Evolutionary conservation across 2,329 filamentous ascomycete genomes (phyloP), one percentile per base, ranked within the genome.

Genomic region (Xylaria polymorpha): DNA sequence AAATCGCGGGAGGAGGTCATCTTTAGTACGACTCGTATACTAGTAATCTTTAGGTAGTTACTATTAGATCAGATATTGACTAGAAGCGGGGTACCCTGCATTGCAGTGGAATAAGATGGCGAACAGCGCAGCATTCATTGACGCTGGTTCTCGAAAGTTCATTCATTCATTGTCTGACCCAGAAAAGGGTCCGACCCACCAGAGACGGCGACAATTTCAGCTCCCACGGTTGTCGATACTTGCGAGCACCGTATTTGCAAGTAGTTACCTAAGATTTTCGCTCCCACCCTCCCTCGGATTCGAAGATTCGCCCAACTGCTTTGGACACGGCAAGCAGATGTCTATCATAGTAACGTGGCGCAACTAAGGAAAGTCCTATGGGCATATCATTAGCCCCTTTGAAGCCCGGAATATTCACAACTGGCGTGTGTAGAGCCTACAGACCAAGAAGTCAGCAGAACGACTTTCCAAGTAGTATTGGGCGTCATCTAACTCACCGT

Each of bases 341-440:
- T 51, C 79, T 76, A 70, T 87, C 85, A 4, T 75, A 70, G 69
- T 83, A 87, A 25, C 85, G 77, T 1, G 83, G 79, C 0, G 81
- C 81, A 0, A 88, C 83, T 1, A 88, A 74, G 0, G 85, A 87
- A 22, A 89, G 72, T 0, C 90, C 90, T 44, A 92, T 83, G 0
- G 90, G 90, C 82, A 92, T 78, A 0, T 82, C 84, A 67, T 86
- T 82, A 37, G 81, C 80, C 0, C 90, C 89, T 41, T 81, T 78
- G 71, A 92, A 91, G 0, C 88, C 89, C 0, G 89, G 88, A 0
- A 92, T 77, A 68, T 91, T 91, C n/a, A 91, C 78, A 0, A 88
- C 87, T 0, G 90, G 90, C 0, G 83, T 85, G 69, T 92, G 89
- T 15, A 91, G 78, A 12, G 80, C 81, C 80, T 83, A 15, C 12